phyloP scores from a whole-genome alignment of 345 rosid species.

The Pugionium cornutum region DNA sequence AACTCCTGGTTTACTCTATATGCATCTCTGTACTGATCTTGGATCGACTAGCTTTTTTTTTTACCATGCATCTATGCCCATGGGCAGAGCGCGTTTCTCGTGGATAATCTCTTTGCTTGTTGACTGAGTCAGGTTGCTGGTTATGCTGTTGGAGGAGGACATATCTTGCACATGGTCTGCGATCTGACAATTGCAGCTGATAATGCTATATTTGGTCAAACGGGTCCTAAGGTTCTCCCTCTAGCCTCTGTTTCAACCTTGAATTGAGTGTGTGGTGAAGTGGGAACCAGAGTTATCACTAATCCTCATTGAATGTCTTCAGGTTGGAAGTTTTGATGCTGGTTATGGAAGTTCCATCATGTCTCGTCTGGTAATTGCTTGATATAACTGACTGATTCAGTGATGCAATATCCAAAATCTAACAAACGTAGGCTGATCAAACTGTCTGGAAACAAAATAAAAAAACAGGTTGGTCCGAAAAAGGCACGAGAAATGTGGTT shows the following conservation, averaged over 20 bases:
- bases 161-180: conserved; percentile 89
- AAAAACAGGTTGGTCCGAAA: conserved; percentile 78
- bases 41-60: background rate
- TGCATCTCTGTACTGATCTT: conserved; percentile 13
- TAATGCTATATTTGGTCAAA: conserved; percentile 89
- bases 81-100: background rate
- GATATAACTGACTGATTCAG: background rate
- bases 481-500: conserved; percentile 98
- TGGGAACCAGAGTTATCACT: background rate
- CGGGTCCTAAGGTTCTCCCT: conserved; percentile 83
- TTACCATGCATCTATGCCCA: conserved; percentile 13
- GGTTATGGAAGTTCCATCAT: conserved; percentile 96
- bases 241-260: conserved; percentile 10
- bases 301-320: conserved; percentile 5
- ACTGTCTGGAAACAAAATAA: background rate
- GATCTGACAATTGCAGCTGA: conserved; percentile 95
- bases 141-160: conserved; percentile 96
- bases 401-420: background rate
- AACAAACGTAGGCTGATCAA: conserved; percentile 4
- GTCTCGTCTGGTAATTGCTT: conserved; percentile 77
- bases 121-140: conserved; percentile 71
- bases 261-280: background rate
- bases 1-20: conserved; percentile 5
- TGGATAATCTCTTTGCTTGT: background rate
- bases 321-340: conserved; percentile 99